Evolutionary conservation across 495 filamentous ascomycete genomes (phyloP), one percentile per base, ranked within the genome.

Genomic region (Penicillium crystallinum): DNA sequence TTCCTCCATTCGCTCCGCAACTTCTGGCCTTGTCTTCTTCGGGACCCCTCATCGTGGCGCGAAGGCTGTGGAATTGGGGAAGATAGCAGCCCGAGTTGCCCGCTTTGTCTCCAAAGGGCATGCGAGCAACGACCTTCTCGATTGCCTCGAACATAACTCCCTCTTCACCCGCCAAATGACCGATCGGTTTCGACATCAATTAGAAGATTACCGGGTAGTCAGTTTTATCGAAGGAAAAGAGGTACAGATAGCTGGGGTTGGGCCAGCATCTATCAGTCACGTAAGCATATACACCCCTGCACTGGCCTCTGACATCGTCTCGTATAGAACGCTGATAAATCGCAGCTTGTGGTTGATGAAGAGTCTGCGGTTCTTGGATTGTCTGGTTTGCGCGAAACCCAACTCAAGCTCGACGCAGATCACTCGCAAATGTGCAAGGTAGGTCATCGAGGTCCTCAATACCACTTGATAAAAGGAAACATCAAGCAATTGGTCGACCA

Each of bases 211-310:
- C 38, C 63, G 65, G 2, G 64, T 75, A 7, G 40, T 75, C 25
- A 74, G 65, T 29, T 75, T 76, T 46, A 67, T 74, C 23, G 73
- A 77, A 51, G 72, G 69, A 1, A 69, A 72, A 31, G 64, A 70
- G 40, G 67, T 72, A 9, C 58, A 69, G 5, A 33, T 72, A 29
- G 69, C 57, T 29, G 69, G 69, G 19, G 30, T 52, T 11, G 65
- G 64, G 3, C 64, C 68, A 9, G 60, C 66, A 1, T 72, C 63
- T 17, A 25, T 71, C 12, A 66, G 64, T 39, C 66, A 70, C 61
- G 67, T 69, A 53, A 48, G 64, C 56, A 30, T 4, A 1, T 21
- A 36, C 7, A 14, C 2, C 25, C 18, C 35, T n/a, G 6, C 9
- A 3, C 6, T 22, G 9, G 18, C 3, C 4, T 18, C 18, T 8